Evolutionary conservation across 495 filamentous ascomycete species (phyloP).

Genomic region (Neurospora intermedia): DNA sequence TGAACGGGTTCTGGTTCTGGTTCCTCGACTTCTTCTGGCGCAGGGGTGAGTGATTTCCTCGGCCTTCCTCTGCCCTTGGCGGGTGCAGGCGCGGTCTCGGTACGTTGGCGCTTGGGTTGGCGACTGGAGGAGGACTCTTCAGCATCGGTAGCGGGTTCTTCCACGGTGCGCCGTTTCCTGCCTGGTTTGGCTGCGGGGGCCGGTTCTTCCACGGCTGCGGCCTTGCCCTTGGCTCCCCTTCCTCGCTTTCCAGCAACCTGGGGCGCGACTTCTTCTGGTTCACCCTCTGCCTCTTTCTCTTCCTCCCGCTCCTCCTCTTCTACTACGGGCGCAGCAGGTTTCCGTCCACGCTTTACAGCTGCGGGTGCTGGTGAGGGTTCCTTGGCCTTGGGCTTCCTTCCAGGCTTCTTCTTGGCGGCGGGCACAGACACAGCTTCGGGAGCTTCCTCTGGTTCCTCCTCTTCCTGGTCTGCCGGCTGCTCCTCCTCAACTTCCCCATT

Average conservation of each 20-base stretch:
- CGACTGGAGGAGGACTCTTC: neutral
- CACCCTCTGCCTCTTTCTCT: constrained; percentile 9
- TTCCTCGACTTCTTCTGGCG: neutral
- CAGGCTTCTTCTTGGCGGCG: neutral
- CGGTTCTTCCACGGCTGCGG: neutral
- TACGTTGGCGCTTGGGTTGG: neutral
- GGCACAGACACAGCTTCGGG: neutral
- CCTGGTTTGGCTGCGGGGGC: neutral
- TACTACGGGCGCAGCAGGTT: constrained; percentile 8
- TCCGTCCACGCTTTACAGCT: neutral
- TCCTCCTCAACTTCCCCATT: constrained; percentile 6
- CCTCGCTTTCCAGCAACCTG: neutral
- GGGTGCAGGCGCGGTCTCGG: neutral
- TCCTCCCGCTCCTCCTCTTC: constrained; percentile 6
- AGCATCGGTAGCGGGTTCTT: neutral
- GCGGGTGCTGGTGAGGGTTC: neutral
- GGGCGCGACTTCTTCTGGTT: constrained; percentile 5
- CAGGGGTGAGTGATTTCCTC: neutral
- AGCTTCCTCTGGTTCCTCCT: constrained; percentile 9
- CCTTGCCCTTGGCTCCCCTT: neutral
- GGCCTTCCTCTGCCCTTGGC: neutral
- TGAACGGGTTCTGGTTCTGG: neutral
- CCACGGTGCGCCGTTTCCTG: neutral
- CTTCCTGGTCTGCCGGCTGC: constrained; percentile 11
- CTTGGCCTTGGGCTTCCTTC: neutral